Evolutionary conservation across 148 eudicot genomes (phyloP).

Genomic region (Fagopyrum tataricum): DNA sequence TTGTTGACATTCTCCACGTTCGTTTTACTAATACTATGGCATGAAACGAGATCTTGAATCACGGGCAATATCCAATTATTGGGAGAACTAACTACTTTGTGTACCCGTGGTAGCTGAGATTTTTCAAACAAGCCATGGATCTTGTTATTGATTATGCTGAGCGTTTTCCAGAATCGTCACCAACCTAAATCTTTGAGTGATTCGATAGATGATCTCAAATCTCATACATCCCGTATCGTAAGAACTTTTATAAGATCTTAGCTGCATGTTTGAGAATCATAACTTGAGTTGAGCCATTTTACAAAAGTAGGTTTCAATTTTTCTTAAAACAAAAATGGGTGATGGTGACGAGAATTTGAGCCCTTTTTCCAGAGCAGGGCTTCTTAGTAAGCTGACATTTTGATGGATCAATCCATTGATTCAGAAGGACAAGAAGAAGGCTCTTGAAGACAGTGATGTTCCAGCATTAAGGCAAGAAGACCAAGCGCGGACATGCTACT

Average conservation of each 20-base stretch:
- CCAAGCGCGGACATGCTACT: constrained; percentile 37
- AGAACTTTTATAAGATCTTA: constrained; percentile 8
- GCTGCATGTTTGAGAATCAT: constrained; percentile 17
- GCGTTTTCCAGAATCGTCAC: too few species aligned
- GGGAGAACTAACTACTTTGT: too few species aligned
- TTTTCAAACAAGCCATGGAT: too few species aligned
- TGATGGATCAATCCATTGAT: constrained; percentile 62
- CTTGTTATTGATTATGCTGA: too few species aligned
- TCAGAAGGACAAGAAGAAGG: constrained; percentile 36
- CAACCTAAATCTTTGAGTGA: too few species aligned
- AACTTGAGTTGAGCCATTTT: not conserved
- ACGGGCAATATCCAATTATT: too few species aligned
- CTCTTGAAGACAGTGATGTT: constrained; percentile 37
- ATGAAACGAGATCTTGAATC: too few species aligned
- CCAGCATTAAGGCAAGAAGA: constrained; percentile 37
- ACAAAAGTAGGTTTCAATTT: too few species aligned
- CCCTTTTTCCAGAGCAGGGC: constrained; percentile 34
- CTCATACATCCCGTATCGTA: constrained; percentile 15
- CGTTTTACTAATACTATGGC: too few species aligned
- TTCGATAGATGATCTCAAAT: not conserved
- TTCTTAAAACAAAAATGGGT: too few species aligned
- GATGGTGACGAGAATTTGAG: constrained; percentile 21
- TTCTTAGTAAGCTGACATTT: constrained; percentile 43
- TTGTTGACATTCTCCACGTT: too few species aligned
- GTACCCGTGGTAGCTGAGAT: too few species aligned